Evolutionary conservation across 2,329 filamentous ascomycete species (phyloP).

Genomic region (Aspergillus persii): DNA sequence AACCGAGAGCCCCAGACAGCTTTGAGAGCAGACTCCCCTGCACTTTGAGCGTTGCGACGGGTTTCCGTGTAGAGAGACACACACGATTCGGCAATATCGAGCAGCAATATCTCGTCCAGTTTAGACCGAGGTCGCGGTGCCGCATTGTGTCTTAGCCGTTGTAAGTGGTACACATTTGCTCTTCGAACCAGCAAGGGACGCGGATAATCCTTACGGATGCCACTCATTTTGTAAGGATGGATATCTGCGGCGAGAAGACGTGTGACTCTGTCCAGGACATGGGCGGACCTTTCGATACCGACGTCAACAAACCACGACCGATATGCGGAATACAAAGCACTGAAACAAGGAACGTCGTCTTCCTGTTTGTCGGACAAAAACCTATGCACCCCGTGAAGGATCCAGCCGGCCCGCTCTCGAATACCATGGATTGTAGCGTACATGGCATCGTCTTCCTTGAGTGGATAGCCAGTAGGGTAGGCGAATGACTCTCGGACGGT

Average conservation of each 20-base stretch:
- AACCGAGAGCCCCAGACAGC: constrained; percentile 83
- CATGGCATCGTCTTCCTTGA: constrained; percentile 61
- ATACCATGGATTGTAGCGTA: constrained; percentile 78
- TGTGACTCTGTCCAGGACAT: constrained; percentile 83
- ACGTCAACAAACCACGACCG: constrained; percentile 97
- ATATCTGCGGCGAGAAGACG: constrained; percentile 83
- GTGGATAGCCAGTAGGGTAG: constrained; percentile 82
- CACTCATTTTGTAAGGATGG: constrained; percentile 90
- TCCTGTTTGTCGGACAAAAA: constrained; percentile 84
- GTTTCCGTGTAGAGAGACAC: constrained; percentile 94
- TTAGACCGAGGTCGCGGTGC: constrained; percentile 82
- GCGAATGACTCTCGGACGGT: constrained; percentile 76
- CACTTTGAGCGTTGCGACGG: constrained; percentile 85
- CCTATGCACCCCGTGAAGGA: constrained; percentile 77
- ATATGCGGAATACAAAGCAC: constrained; percentile 86
- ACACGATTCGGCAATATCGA: constrained; percentile 86
- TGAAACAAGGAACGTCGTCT: constrained; percentile 95
- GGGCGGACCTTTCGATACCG: constrained; percentile 90
- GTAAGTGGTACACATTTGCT: constrained; percentile 90
- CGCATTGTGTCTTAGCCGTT: constrained; percentile 91
- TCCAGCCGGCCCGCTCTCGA: constrained; percentile 73
- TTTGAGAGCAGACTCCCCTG: constrained; percentile 90
- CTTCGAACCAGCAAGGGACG: constrained; percentile 87
- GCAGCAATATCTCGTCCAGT: constrained; percentile 79
- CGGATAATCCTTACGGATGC: constrained; percentile 87